A percentile compares a stretch with the other conserved stretches of the same genome.
phyloP scores from a whole-genome alignment of 2,329 filamentous ascomycete genomes.

The Allantophomopsis cytisporea region DNA sequence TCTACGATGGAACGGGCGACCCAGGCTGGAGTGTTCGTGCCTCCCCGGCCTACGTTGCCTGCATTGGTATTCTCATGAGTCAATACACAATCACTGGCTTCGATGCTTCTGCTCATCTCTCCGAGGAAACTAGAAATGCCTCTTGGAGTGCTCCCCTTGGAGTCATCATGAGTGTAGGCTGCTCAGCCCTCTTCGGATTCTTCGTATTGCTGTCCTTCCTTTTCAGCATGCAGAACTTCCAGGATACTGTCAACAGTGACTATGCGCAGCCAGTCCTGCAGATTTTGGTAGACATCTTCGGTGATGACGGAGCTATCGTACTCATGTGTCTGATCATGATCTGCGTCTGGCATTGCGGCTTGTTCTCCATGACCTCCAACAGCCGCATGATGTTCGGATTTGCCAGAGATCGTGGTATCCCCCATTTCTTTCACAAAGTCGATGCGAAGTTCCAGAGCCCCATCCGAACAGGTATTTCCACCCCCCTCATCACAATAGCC shows the following conservation, averaged over 20 bases:
- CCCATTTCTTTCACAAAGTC: constrained; percentile 37
- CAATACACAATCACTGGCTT: constrained; percentile 42
- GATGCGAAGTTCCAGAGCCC: constrained; percentile 34
- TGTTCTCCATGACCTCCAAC: constrained; percentile 43
- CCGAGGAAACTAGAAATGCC: constrained; percentile 42
- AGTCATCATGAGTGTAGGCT: constrained; percentile 39
- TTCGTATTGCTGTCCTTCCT: constrained; percentile 42
- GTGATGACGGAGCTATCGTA: constrained; percentile 37
- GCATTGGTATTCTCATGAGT: constrained; percentile 36
- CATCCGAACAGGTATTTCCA: constrained; percentile 22
- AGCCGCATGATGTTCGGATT: constrained; percentile 48
- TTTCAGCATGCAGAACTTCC: constrained; percentile 45
- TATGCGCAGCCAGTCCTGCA: constrained; percentile 41
- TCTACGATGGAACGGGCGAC: constrained; percentile 36
- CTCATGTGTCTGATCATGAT: constrained; percentile 41
- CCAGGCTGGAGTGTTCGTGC: constrained; percentile 38
- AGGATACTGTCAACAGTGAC: constrained; percentile 25
- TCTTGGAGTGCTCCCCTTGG: constrained; percentile 43
- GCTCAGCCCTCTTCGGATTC: constrained; percentile 42
- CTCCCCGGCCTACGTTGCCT: constrained; percentile 37
- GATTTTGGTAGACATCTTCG: constrained; percentile 42
- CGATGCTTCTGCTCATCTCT: constrained; percentile 40
- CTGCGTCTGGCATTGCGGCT: constrained; percentile 46
- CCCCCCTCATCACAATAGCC: background rate
- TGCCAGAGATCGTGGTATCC: constrained; percentile 38